phyloP scores from a whole-genome alignment of 192 early-diverging fungal genomes.

The Gonapodya prolifera region DNA sequence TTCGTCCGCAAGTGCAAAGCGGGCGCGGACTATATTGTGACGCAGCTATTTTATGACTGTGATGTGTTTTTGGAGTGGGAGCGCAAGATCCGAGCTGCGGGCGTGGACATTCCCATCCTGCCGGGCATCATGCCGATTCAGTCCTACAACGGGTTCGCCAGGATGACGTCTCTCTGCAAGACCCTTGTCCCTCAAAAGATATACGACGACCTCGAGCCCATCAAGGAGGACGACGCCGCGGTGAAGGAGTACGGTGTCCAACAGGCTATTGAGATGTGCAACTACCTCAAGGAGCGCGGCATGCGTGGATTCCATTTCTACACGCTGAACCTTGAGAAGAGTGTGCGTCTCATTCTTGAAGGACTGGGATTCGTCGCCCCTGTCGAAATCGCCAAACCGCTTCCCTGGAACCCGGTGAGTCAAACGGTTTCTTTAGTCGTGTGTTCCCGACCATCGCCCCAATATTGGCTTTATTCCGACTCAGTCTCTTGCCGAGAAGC shows the following conservation, averaged over 20 bases:
- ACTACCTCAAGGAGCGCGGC: conserved; percentile 51
- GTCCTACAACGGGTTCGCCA: conserved; percentile 81
- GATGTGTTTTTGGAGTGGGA: conserved; percentile 77
- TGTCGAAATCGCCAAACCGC: conserved; percentile 49
- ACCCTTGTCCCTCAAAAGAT: conserved; percentile 79
- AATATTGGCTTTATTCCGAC: conserved; percentile 1
- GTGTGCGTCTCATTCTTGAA: conserved; percentile 78
- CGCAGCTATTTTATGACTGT: conserved; percentile 92
- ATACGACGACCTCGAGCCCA: conserved; percentile 74
- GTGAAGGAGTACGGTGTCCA: conserved; percentile 89
- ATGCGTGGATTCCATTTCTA: conserved; percentile 87
- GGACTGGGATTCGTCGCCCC: conserved; percentile 62
- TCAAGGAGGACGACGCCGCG: conserved; percentile 97
- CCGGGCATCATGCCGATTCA: conserved; percentile 98
- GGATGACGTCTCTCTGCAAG: conserved; percentile 79
- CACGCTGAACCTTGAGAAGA: conserved; percentile 81
- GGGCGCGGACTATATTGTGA: conserved; percentile 85
- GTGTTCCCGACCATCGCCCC: neutral
- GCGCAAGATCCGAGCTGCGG: conserved; percentile 54
- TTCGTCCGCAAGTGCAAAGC: conserved; percentile 84
- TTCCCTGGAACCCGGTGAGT: conserved; percentile 72
- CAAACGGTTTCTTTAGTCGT: neutral
- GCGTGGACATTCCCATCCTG: conserved; percentile 61
- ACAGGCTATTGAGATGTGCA: conserved; percentile 74
- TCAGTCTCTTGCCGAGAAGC: conserved; percentile 65